Conservation (phyloP, 805 yeast species). For the Kodamaea lidongshanica region DNA sequence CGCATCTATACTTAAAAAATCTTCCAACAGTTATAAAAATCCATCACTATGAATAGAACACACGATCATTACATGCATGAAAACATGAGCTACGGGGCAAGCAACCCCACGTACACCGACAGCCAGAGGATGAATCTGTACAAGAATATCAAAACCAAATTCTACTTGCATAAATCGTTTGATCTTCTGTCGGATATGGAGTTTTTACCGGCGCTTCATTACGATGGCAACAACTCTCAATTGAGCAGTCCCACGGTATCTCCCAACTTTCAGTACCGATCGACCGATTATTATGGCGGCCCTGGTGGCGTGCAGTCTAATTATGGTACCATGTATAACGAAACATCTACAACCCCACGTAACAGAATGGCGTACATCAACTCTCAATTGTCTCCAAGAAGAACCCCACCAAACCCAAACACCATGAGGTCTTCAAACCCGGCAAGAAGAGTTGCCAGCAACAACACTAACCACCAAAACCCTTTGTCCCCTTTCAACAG, state of each 20-base stretch:
- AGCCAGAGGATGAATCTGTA: conserved; percentile 12
- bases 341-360: conserved; percentile 10
- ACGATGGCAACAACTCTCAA: conserved; percentile 6
- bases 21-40: no score
- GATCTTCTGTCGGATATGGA: conserved; percentile 67
- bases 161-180: conserved; percentile 61
- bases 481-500: conserved; percentile 5
- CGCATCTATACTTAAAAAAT: no score
- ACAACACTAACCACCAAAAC: conserved; percentile 4
- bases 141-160: conserved; percentile 39
- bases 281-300: conserved; percentile 8
- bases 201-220: conserved; percentile 36
- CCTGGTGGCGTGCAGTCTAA: conserved; percentile 2
- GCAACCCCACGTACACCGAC: no score
- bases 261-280: conserved; percentile 9
- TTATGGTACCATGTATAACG: conserved; percentile 1
- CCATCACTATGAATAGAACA: no score
- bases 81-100: no score
- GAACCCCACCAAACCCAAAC: conserved; percentile 10
- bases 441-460: conserved; percentile 7
- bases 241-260: conserved; percentile 9
- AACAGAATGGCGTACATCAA: conserved; percentile 13
- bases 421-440: conserved; percentile 4
- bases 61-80: no score
- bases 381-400: conserved; percentile 12